Conservation (phyloP, 2,329 filamentous ascomycete species). For the Periconia digitata region DNA sequence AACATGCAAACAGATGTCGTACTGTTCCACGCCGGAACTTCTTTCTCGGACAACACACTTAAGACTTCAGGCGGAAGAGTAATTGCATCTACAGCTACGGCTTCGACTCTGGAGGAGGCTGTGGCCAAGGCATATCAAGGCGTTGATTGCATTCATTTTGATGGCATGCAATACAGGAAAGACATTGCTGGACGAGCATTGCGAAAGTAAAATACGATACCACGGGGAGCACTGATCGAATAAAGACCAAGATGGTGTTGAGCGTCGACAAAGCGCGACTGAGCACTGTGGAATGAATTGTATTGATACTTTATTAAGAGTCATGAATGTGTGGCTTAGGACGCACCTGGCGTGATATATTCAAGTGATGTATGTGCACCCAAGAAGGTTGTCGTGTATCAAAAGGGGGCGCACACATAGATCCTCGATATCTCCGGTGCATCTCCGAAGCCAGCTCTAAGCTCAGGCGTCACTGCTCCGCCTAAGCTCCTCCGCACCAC, state of each 20-base stretch:
- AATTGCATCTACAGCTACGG: slow-evolving; percentile 85
- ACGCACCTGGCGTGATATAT: too few species aligned
- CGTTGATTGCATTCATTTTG: slow-evolving; percentile 76
- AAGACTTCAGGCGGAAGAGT: slow-evolving; percentile 85
- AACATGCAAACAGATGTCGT: slow-evolving; percentile 51
- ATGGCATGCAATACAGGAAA: slow-evolving; percentile 87
- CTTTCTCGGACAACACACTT: slow-evolving; percentile 61
- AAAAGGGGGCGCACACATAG: background rate
- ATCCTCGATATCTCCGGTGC: slow-evolving; percentile 2
- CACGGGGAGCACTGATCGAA: background rate
- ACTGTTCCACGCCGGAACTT: slow-evolving; percentile 93
- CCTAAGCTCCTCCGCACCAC: background rate
- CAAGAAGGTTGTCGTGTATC: background rate
- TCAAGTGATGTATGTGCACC: too few species aligned
- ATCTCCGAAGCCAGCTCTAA: slow-evolving; percentile 4
- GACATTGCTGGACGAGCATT: slow-evolving; percentile 73
- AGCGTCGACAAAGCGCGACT: too few species aligned
- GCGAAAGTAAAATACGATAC: slow-evolving; percentile 23
- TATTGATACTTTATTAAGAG: too few species aligned
- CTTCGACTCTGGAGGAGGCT: slow-evolving; percentile 74
- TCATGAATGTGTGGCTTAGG: too few species aligned
- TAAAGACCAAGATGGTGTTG: background rate
- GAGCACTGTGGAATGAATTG: too few species aligned
- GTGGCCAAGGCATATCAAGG: slow-evolving; percentile 87
- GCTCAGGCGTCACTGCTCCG: slow-evolving; percentile 5